Evolutionary conservation across 2,329 filamentous ascomycete species (phyloP).

Genomic region (Epichloe amarillans): DNA sequence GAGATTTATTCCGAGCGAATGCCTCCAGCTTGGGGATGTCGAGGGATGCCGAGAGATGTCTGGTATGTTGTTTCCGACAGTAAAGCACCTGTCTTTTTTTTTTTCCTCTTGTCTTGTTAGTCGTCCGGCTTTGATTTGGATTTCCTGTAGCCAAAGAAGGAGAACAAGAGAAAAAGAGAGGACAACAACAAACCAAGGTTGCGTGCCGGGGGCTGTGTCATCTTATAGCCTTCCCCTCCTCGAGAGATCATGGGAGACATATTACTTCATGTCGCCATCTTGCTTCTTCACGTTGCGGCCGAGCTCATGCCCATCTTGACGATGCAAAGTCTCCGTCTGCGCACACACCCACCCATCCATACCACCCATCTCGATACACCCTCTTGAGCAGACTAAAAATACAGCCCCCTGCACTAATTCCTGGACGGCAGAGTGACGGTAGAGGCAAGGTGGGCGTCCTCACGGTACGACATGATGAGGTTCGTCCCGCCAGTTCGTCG

Average conservation of each 20-base stretch:
- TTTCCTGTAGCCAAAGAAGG: not conserved
- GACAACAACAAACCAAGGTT: not conserved
- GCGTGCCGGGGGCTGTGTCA: not conserved
- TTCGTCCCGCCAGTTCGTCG: conserved; percentile 7
- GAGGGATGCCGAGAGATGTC: too few species aligned
- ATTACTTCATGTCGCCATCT: not conserved
- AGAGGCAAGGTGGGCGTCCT: not conserved
- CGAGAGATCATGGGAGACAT: not conserved
- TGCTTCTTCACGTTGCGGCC: not conserved
- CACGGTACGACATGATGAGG: conserved; percentile 6
- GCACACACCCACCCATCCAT: not conserved
- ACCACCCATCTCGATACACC: conserved; percentile 1
- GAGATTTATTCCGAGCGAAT: too few species aligned
- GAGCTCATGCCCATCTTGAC: not conserved
- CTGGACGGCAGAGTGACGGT: not conserved
- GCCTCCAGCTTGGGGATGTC: too few species aligned
- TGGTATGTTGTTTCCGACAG: too few species aligned
- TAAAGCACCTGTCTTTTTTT: too few species aligned
- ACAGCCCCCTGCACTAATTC: not conserved
- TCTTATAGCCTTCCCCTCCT: conserved; percentile 1
- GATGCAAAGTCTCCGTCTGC: not conserved
- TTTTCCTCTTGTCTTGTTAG: not conserved
- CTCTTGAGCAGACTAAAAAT: conserved; percentile 1
- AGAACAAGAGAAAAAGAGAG: not conserved
- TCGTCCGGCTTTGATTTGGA: not conserved